These are phyloP conservation scores for Rhodotorula sphaerocarpa DNA, from an alignment of 768 basidiomycete genomes.

Conservation along the genomic window DNA sequence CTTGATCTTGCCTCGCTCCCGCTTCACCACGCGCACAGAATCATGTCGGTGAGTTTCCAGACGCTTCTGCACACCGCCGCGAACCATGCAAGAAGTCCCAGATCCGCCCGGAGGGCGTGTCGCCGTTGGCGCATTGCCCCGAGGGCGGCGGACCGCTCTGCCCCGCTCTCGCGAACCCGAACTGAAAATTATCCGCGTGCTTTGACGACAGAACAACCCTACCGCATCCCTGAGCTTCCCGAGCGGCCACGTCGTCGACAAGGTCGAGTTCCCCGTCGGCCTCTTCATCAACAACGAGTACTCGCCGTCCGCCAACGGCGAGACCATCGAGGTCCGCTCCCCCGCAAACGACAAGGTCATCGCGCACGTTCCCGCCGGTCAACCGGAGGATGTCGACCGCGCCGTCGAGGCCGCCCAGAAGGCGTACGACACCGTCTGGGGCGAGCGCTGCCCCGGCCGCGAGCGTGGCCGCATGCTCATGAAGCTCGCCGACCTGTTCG, in stretches of 20 bases:
- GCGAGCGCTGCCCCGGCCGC: slow-evolving; percentile 53
- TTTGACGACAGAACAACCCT: neutral
- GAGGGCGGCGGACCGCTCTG: too few species aligned
- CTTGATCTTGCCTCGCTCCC: neutral
- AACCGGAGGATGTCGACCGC: slow-evolving; percentile 56
- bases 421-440: slow-evolving; percentile 62
- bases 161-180: too few species aligned
- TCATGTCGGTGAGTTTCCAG: neutral
- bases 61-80: neutral
- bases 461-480: slow-evolving; percentile 48
- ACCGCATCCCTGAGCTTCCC: slow-evolving; percentile 38
- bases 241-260: slow-evolving; percentile 18
- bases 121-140: too few species aligned
- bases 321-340: slow-evolving; percentile 56
- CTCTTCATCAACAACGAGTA: slow-evolving; percentile 66
- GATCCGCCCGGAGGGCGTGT: too few species aligned
- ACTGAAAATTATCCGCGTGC: too few species aligned
- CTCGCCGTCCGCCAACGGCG: slow-evolving; percentile 52
- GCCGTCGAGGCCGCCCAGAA: slow-evolving; percentile 65
- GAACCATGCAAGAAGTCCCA: too few species aligned
- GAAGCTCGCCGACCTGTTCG: slow-evolving; percentile 61
- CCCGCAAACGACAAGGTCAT: slow-evolving; percentile 58
- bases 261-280: slow-evolving; percentile 51
- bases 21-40: too few species aligned
- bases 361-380: slow-evolving; percentile 44